Evolutionary conservation across 495 filamentous ascomycete species (phyloP), one percentile per base, ranked within the genome.

Genomic region (Trichodelitschia bisporula): DNA sequence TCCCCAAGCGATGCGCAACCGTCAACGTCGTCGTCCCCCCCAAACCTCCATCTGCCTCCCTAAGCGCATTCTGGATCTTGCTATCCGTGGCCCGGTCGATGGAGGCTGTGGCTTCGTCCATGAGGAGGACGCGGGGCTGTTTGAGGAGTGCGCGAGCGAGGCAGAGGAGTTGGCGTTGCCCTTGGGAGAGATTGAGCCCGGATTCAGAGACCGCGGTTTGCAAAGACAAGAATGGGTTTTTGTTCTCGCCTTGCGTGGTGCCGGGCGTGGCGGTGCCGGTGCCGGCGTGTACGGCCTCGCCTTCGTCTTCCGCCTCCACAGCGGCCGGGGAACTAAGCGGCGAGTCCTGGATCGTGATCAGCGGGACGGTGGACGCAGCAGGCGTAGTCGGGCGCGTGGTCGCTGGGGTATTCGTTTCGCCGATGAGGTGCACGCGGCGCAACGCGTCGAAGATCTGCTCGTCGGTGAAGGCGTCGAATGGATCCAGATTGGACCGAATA

Each of bases 81-180:
- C 68, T 56, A 43, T 99, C 89, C 11, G 86, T 99, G 19, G 69
- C 70, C 51, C 95, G 95, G 58, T 99, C 89, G 46, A 99, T 95
- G 1, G 79, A 90, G 0, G 86, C 89, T 4, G 89, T 99, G 12
- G 89, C 89, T 57, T 99, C 89, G 51, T 99, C 89, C 86, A 99
- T 95, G 46, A 99, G 72, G 3, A 99, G 56, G 12, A 99, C 86
- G 26, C 72, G 77, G 0, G 89, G 86, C 18, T 64, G 65, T 56
- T 83, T 93, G 42, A 99, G 73, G 27, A 99, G 62, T 0, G 89
- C 89, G 13, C 89, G 72, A 2, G 89, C 89, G 11, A 99, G 72
- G 42, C 89, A 99, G 26, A 99, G 60, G 10, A 99, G 75, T 51
- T 99, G 89, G 4, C 76, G 66, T 44, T 99, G 89, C 23, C 89